Evolutionary conservation across 768 basidiomycete species (phyloP).

Genomic region (Boletus coccyginus): DNA sequence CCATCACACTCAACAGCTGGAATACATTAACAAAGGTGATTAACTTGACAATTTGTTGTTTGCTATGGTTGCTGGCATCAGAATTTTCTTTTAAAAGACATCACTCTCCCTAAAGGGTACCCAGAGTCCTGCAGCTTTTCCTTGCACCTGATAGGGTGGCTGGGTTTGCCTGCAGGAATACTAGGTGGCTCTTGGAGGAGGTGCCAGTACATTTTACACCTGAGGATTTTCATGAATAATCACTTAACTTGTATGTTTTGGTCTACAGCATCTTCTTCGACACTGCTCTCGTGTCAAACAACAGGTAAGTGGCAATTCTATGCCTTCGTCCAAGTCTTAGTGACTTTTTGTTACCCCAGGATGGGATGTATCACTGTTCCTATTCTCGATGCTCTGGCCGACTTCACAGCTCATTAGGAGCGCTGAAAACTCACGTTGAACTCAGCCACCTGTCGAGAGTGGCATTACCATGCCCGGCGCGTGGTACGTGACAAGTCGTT

Average conservation of each 20-base stretch:
- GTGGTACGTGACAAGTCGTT: slow-evolving; percentile 14
- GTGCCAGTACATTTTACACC: background rate
- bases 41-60: slow-evolving; percentile 6
- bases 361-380: slow-evolving; percentile 25
- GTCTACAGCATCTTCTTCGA: slow-evolving; percentile 23
- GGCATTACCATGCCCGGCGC: slow-evolving; percentile 23
- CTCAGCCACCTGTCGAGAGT: slow-evolving; percentile 32
- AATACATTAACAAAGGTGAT: slow-evolving; percentile 29
- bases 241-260: slow-evolving; percentile 6
- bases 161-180: slow-evolving; percentile 20
- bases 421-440: slow-evolving; percentile 27
- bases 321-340: background rate
- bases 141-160: slow-evolving; percentile 6
- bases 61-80: slow-evolving; percentile 4
- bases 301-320: slow-evolving; percentile 6
- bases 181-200: slow-evolving; percentile 17
- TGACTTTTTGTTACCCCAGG: slow-evolving; percentile 8
- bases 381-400: slow-evolving; percentile 30
- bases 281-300: slow-evolving; percentile 22
- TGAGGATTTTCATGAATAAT: background rate
- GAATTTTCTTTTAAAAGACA: background rate
- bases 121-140: slow-evolving; percentile 13
- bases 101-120: slow-evolving; percentile 1
- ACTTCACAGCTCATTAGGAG: slow-evolving; percentile 15
- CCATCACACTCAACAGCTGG: slow-evolving; percentile 28